Base-by-base conservation (phyloP, 2,329 filamentous ascomycete genomes). In the Pseudogymnoascus sp. region DNA sequence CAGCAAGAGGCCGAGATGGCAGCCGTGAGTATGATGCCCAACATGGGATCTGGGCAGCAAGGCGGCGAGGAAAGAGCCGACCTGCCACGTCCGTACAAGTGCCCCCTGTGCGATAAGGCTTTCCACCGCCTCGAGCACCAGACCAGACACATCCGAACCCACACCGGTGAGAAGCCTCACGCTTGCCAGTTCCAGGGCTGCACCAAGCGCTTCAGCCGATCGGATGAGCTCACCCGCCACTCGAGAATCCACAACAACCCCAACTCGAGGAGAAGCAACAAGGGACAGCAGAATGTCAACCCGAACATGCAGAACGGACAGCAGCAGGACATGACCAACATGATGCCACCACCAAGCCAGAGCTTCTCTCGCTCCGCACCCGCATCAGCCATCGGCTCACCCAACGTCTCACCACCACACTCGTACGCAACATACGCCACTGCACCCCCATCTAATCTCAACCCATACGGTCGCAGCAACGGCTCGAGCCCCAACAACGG, bases 211-310 rank as follows among this genome's bases (percentile, higher is more conserved):
- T 98, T 99, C 81, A 96, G 91, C 68, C 88, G 93, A 68, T 97
- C 93, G 11, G 93, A 99, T 75, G 93, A 99, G 79, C 83, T 99
- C 71, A 99, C 95, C 67, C 88, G 93, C 67, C 93, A 99, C 79
- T 97, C 93, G 75, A 86, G 93, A 76, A 99, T 99, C 80, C 93
- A 99, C 85, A 97, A 91, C 85, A 99, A 98, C 79, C 93, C 95
- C 65, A 98, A 98, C 82, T 97, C 93, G 65, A 85, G 95, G 74
- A 83, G 93, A 74, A 93, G 92, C 69, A 96, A 96, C 82, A 96
- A 96, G 81, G 86, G 86, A 66, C 77, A 79, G 64, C 76, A 80
- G 66, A 72, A 73, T 39, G 73, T 79, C 68, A 77, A 78, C 63
- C 78, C 79, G 63, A 77, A 79, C 64, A 76, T 83, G 70, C 78